Conservation (phyloP, 1,284 basidiomycete genomes). For the Pseudozyma thailandica region DNA sequence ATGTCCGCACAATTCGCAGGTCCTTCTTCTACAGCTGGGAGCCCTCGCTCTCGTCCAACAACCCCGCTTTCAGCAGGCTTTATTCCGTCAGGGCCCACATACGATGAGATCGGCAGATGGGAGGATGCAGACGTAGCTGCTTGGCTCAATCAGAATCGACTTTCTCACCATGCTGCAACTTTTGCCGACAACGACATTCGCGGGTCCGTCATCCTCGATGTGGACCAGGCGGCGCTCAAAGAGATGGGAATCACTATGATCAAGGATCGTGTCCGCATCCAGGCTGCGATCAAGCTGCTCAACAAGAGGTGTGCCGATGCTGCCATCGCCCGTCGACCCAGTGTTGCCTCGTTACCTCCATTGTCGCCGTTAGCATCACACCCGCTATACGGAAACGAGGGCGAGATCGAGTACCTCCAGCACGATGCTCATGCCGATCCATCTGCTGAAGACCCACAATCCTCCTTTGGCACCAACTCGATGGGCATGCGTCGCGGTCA, state of each 20-base stretch:
- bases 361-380: conserved; percentile 29
- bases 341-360: conserved; percentile 24
- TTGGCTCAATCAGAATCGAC: conserved; percentile 56
- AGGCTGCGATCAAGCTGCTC: conserved; percentile 63
- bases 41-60: conserved; percentile 40
- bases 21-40: conserved; percentile 39
- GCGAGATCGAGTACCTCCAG: conserved; percentile 49
- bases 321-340: conserved; percentile 29
- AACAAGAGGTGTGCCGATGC: conserved; percentile 56
- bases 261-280: conserved; percentile 62
- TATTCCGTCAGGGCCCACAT: conserved; percentile 24
- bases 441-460: conserved; percentile 6
- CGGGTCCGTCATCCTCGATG: conserved; percentile 59
- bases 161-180: conserved; percentile 49
- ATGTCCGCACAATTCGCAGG: conserved; percentile 21
- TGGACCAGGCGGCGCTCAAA: conserved; percentile 61
- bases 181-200: conserved; percentile 64
- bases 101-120: conserved; percentile 41
- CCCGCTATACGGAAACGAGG: conserved; percentile 26
- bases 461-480: conserved; percentile 27
- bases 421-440: conserved; percentile 27
- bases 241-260: conserved; percentile 66
- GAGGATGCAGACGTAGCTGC: conserved; percentile 49
- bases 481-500: conserved; percentile 42
- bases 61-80: conserved; percentile 45